These are phyloP conservation scores for Betula pendula DNA, from an alignment of 306 rosid species.

Conservation along the genomic window DNA sequence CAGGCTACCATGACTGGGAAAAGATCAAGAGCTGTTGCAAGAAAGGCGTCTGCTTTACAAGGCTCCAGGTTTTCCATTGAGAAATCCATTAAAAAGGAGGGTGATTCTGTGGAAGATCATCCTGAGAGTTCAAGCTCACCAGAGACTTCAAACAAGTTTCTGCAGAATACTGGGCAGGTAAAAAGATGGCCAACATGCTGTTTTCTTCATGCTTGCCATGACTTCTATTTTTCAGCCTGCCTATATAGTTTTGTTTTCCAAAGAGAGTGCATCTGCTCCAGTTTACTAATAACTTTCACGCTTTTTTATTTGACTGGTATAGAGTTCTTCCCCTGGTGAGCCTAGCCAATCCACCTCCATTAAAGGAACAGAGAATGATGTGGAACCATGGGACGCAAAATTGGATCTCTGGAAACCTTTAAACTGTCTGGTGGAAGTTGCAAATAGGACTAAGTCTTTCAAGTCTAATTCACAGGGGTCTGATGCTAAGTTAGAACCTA, in stretches of 20 bases:
- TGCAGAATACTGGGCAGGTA: constrained; percentile 58
- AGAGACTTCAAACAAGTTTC: constrained; percentile 52
- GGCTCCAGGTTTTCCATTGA: constrained; percentile 61
- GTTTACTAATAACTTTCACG: constrained; percentile 19
- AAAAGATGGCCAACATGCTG: constrained; percentile 30
- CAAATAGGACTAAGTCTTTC: constrained; percentile 80
- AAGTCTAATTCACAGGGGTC: constrained; percentile 65
- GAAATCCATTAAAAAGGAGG: constrained; percentile 60
- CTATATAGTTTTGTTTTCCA: constrained; percentile 9
- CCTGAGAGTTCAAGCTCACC: constrained; percentile 73
- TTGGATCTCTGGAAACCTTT: constrained; percentile 92
- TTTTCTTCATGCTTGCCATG: constrained; percentile 13
- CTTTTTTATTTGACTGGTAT: constrained; percentile 31
- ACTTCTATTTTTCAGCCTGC: constrained; percentile 1
- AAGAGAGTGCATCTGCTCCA: constrained; percentile 14
- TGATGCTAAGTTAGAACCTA: constrained; percentile 53
- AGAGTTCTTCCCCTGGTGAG: constrained; percentile 63
- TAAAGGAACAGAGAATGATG: constrained; percentile 65
- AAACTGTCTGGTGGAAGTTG: constrained; percentile 85
- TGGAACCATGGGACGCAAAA: constrained; percentile 61
- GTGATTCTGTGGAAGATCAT: constrained; percentile 48
- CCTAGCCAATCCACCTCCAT: constrained; percentile 48
- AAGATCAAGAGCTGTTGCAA: constrained; percentile 69
- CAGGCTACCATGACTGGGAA: constrained; percentile 75
- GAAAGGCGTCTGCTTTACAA: constrained; percentile 66